Evolutionary conservation across 495 filamentous ascomycete genomes (phyloP).

Genomic region (Podospora sp.): DNA sequence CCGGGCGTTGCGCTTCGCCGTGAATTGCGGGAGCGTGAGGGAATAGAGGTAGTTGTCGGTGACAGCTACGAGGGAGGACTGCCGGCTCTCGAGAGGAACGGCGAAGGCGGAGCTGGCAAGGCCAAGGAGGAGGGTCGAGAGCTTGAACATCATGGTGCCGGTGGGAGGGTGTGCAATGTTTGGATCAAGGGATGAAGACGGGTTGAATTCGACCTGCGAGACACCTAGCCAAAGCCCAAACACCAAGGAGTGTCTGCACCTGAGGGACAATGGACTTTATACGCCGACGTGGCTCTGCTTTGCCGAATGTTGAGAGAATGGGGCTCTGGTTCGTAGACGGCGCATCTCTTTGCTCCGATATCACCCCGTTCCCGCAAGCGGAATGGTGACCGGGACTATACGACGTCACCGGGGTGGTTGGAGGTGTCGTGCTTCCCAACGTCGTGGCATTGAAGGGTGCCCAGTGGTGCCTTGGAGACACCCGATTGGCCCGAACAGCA

Average conservation of each 20-base stretch:
- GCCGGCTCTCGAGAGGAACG: slow-evolving; percentile 23
- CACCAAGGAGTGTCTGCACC: not conserved
- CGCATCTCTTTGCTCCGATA: not conserved
- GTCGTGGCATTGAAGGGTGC: not conserved
- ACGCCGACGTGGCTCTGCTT: not conserved
- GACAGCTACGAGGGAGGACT: slow-evolving; percentile 19
- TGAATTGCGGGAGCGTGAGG: slow-evolving; percentile 37
- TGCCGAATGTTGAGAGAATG: not conserved
- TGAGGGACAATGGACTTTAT: not conserved
- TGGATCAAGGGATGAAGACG: not conserved
- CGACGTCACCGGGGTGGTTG: not conserved
- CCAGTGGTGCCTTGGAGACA: not conserved
- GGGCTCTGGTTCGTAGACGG: not conserved
- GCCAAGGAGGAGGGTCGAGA: slow-evolving; percentile 27
- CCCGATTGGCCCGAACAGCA: not conserved
- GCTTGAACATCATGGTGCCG: slow-evolving; percentile 37
- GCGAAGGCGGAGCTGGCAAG: slow-evolving; percentile 26
- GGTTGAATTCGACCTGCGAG: not conserved
- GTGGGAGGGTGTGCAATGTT: not conserved
- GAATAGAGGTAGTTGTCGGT: slow-evolving; percentile 44
- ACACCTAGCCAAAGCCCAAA: not conserved
- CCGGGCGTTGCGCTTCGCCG: slow-evolving; percentile 30
- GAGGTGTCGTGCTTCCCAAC: not conserved
- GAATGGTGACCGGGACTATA: not conserved
- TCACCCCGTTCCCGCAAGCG: not conserved